Percentiles rank a stretch among this genome's conserved stretches.
Evolutionary conservation across 768 basidiomycete species (phyloP).

Genomic region (Lyophyllum semitale): DNA sequence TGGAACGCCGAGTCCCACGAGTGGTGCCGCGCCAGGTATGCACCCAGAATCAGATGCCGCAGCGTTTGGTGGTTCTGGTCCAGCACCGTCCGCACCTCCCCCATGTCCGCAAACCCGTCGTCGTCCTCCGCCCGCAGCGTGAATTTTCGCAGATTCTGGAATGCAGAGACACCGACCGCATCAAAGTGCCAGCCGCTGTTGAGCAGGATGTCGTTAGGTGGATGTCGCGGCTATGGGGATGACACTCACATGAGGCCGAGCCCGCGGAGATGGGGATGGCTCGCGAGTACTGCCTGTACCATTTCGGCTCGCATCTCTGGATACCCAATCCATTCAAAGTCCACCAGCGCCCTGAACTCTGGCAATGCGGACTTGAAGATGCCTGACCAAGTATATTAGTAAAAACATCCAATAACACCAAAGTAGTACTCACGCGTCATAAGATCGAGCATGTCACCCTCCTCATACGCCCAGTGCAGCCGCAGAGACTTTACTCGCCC

Average conservation of each 20-base stretch:
- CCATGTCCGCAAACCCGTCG: slow-evolving; percentile 71
- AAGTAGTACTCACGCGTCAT: slow-evolving; percentile 32
- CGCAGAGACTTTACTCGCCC: slow-evolving; percentile 58
- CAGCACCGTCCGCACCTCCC: slow-evolving; percentile 65
- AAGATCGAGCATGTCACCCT: slow-evolving; percentile 61
- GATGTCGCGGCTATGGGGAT: background rate
- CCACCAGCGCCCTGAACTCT: too few species aligned
- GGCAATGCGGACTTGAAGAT: slow-evolving; percentile 64
- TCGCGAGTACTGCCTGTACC: slow-evolving; percentile 51
- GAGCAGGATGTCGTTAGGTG: background rate
- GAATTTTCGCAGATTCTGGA: slow-evolving; percentile 61
- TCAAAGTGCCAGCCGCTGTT: slow-evolving; percentile 73
- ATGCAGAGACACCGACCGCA: slow-evolving; percentile 64
- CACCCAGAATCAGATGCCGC: slow-evolving; percentile 63
- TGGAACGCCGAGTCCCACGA: slow-evolving; percentile 71
- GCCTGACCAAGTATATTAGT: too few species aligned
- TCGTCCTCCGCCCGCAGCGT: slow-evolving; percentile 71
- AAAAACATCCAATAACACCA: too few species aligned
- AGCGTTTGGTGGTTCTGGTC: slow-evolving; percentile 60
- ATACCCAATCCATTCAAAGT: slow-evolving; percentile 83
- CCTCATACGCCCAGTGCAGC: slow-evolving; percentile 71
- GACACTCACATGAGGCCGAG: slow-evolving; percentile 58
- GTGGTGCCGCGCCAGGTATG: slow-evolving; percentile 64
- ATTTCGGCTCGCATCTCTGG: slow-evolving; percentile 68
- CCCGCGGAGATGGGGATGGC: slow-evolving; percentile 53